Base-by-base conservation (phyloP, 257 asterid species). In the Nicotiana otophora region DNA sequence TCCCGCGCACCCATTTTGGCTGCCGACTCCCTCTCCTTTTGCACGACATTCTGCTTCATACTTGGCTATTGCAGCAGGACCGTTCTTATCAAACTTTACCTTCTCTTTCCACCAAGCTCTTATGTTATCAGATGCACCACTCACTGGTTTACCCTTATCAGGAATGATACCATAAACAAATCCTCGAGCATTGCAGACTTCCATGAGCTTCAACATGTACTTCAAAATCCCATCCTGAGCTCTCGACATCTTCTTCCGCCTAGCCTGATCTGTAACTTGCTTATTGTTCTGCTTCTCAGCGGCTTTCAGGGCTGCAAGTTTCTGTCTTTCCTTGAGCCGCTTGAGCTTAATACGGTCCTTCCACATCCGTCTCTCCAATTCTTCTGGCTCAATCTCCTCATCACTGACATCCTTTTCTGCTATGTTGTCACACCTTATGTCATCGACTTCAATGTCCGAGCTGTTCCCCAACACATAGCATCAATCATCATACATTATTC, bases 91-190 rank as follows among this genome's bases (percentile, higher is more conserved):
- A 23, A 91, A 91, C 82, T 87, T 91, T 46, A 92, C 97, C 82
- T 91, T 92, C 77, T 92, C 97, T 74, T 92, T 92, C 97, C 97
- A 92, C 97, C 95, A 92, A 36, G 91, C 97, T 70, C 97, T 80
- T 36, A 92, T 58, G 82, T 92, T 92, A 78, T 92, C 95, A 0
- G 97, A 92, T 10, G 95, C 82, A 48, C 97, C 95, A 6, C 94
- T 87, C 20, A 92, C 95, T 0, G 94, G 93, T 84, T 91, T 92
- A 26, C 95, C 97, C 86, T 92, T 90, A 83, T 91, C 97, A 5
- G 95, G 94, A 20, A 92, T 91, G 82, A 92, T 92, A 8, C 95
- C 97, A 65, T 91, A 92, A 20, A 92, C 95, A 34, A 91, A 92
- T 62, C 95, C 97, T 23, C 91, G 95, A 31, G 88, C 95, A 58